A percentile compares a stretch with the other conserved stretches of the same genome.
phyloP scores from a whole-genome alignment of 106 monocot species.

The Dactylorhiza incarnata region DNA sequence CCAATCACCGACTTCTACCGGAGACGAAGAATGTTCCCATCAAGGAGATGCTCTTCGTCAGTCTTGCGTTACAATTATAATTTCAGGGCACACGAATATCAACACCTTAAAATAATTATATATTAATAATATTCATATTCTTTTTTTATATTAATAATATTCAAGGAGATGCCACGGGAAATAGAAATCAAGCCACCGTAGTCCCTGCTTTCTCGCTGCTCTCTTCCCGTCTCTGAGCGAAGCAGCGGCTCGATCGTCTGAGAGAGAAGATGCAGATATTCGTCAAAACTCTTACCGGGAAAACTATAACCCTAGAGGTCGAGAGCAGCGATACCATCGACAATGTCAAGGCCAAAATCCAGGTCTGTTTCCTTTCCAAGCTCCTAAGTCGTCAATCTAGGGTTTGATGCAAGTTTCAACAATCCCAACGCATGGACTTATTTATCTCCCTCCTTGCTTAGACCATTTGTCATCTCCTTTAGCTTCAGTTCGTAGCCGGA shows the following conservation, averaged over 20 bases:
- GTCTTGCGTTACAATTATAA: no score
- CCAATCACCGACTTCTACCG: no score
- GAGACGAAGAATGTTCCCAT: no score
- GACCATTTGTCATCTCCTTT: background rate
- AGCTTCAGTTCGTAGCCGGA: background rate
- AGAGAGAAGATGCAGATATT: conserved; percentile 64
- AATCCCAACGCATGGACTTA: background rate
- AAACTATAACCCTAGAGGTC: conserved; percentile 84
- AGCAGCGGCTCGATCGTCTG: background rate
- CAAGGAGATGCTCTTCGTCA: no score
- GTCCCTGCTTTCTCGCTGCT: background rate
- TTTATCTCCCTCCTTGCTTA: background rate
- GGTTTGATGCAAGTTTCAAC: background rate
- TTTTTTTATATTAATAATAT: no score
- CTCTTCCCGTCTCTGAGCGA: background rate
- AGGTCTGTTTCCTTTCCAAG: conserved; percentile 15
- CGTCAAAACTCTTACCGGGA: conserved; percentile 85
- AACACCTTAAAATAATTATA: no score
- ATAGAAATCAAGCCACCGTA: background rate
- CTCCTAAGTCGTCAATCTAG: background rate
- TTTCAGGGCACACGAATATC: no score
- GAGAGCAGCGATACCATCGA: conserved; percentile 89
- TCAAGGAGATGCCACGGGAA: no score
- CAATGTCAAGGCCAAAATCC: conserved; percentile 93
- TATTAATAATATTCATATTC: no score